phyloP scores from a whole-genome alignment of 139 green algal species.

The Coelastrella sp. region DNA sequence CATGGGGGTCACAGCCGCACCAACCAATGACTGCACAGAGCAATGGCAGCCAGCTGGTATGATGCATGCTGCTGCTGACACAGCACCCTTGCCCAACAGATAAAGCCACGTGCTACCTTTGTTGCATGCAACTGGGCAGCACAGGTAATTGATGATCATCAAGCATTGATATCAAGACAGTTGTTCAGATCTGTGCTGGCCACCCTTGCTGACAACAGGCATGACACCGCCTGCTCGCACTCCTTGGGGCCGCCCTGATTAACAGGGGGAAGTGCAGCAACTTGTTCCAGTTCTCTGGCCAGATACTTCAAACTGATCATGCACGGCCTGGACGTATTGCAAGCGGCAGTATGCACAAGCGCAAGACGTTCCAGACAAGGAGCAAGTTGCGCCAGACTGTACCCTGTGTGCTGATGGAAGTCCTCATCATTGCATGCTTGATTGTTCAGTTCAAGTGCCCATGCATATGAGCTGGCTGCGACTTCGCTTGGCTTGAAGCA shows the following conservation, averaged over 20 bases:
- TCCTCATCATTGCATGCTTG: background rate
- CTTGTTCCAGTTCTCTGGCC: background rate
- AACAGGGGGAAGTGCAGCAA: conserved; percentile 13
- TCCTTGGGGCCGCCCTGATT: background rate
- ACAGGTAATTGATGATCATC: no score
- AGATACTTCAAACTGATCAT: conserved; percentile 35
- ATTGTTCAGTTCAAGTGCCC: background rate
- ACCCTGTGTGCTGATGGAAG: conserved; percentile 8
- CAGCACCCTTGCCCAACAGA: no score
- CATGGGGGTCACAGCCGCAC: no score
- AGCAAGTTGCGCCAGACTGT: background rate
- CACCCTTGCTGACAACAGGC: background rate
- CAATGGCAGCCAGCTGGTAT: no score
- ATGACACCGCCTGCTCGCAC: background rate
- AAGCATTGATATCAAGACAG: no score
- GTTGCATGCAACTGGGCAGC: no score
- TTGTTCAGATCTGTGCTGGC: background rate
- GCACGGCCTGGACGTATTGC: conserved; percentile 24
- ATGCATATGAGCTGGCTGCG: conserved; percentile 22
- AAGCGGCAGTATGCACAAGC: conserved; percentile 15
- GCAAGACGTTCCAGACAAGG: conserved; percentile 22
- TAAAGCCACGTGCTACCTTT: no score
- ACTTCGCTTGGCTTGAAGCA: conserved; percentile 24
- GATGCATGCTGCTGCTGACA: no score
- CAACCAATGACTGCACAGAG: no score